These are phyloP conservation scores for Pisolithus microcarpus DNA, from an alignment of 768 basidiomycete genomes.

Conservation along the genomic window DNA sequence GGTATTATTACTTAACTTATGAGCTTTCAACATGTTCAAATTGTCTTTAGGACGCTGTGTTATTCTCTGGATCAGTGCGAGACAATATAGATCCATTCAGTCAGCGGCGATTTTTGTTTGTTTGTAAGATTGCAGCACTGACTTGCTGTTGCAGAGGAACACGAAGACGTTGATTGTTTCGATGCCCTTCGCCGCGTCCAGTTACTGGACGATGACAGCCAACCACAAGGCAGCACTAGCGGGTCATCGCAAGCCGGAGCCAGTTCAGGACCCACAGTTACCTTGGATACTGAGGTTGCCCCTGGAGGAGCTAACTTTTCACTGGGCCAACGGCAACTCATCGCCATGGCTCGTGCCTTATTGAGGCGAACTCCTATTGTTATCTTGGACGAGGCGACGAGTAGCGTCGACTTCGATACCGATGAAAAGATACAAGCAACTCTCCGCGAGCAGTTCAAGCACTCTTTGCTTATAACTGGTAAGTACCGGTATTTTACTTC, in stretches of 20 bases:
- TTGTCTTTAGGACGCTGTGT: constrained; percentile 47
- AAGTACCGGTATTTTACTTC: constrained; percentile 14
- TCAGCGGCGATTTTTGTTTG: neutral
- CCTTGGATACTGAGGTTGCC: constrained; percentile 73
- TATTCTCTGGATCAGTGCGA: constrained; percentile 75
- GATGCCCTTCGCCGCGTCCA: constrained; percentile 48
- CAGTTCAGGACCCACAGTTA: constrained; percentile 42
- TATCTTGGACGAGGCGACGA: constrained; percentile 78
- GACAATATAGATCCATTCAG: constrained; percentile 72
- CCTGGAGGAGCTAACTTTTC: constrained; percentile 88
- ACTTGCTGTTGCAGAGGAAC: constrained; percentile 43
- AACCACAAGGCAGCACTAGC: neutral
- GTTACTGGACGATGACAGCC: neutral
- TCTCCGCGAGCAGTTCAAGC: constrained; percentile 78
- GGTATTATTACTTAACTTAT: constrained; percentile 4
- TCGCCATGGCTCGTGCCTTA: constrained; percentile 79
- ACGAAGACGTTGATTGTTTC: constrained; percentile 70
- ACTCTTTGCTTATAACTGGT: constrained; percentile 70
- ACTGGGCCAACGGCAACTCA: constrained; percentile 84
- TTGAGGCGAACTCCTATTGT: constrained; percentile 66
- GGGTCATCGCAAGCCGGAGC: neutral
- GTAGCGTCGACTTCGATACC: constrained; percentile 81
- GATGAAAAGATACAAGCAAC: constrained; percentile 87
- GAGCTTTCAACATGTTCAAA: neutral
- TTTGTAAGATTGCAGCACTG: neutral